Evolutionary conservation across 2,329 filamentous ascomycete genomes (phyloP).

Genomic region (Colletotrichum endophyticum): DNA sequence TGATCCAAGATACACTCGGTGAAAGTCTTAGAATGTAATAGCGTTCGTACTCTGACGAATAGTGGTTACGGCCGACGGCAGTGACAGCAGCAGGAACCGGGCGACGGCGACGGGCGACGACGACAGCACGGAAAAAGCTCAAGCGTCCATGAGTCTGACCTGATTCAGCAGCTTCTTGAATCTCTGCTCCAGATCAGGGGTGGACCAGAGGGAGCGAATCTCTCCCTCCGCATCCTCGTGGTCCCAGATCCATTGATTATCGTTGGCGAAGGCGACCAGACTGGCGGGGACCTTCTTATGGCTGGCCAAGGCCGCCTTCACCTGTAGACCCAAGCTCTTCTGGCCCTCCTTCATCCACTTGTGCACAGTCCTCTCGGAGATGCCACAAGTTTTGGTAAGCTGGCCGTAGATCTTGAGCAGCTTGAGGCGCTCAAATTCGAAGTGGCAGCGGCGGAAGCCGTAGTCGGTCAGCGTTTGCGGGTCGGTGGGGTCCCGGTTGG

Average conservation of each 20-base stretch:
- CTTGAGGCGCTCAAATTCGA: not conserved
- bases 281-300: not conserved
- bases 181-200: not conserved
- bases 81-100: too few relatives aligned
- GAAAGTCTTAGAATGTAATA: rapidly evolving
- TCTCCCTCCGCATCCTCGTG: not conserved
- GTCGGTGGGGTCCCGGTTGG: not conserved
- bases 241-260: not conserved
- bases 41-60: too few relatives aligned
- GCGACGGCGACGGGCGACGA: too few relatives aligned
- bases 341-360: not conserved
- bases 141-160: not conserved
- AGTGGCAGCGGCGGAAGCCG: not conserved
- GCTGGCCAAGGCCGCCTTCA: not conserved
- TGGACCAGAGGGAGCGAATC: not conserved
- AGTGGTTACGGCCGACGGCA: too few relatives aligned
- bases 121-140: too few relatives aligned
- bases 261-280: not conserved
- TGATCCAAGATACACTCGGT: not conserved
- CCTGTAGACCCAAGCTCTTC: not conserved
- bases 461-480: not conserved
- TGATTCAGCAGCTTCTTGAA: not conserved
- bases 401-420: not conserved
- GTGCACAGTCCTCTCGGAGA: not conserved
- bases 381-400: not conserved